Evolutionary conservation across 176 grass and related monocot species (phyloP), one percentile per base, ranked within the genome.

Genomic region (Bromus sterilis): DNA sequence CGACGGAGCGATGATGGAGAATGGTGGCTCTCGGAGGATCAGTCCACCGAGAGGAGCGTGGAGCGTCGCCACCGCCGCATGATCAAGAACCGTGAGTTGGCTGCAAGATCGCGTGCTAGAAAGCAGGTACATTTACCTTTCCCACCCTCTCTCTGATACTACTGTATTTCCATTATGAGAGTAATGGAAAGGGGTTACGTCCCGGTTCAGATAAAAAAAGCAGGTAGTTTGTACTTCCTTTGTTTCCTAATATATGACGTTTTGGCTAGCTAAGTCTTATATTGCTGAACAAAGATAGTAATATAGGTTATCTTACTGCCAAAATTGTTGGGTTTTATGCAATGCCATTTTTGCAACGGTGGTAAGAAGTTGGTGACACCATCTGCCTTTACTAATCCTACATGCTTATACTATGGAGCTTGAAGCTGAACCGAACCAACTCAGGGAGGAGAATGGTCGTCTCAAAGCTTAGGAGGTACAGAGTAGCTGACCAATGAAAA

Each of bases 111-210:
- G 4, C 90, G 90, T 5, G 92, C 92, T 56, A 85, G 90, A 42
- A 95, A 98, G 71, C 90, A 98, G 90, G 95, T 98, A 56, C 3
- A n/a, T n/a, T n/a, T n/a, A n/a, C n/a, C n/a, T n/a, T n/a, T n/a
- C n/a, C n/a, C n/a, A n/a, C n/a, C n/a, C n/a, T n/a, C n/a, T n/a
- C n/a, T n/a, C n/a, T n/a, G n/a, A n/a, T n/a, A n/a, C n/a, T n/a
- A n/a, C n/a, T n/a, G n/a, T n/a, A n/a, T n/a, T n/a, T n/a, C n/a
- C n/a, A n/a, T n/a, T n/a, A n/a, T n/a, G n/a, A n/a, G n/a, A n/a
- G n/a, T n/a, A n/a, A n/a, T n/a, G n/a, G n/a, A n/a, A n/a, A n/a
- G n/a, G n/a, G n/a, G n/a, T n/a, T n/a, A n/a, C n/a, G n/a, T n/a
- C n/a, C n/a, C n/a, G n/a, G n/a, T n/a, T n/a, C n/a, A n/a, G n/a